Evolutionary conservation across 805 yeast genomes (phyloP).

Genomic region (Tetrapisispora nanseiensis): DNA sequence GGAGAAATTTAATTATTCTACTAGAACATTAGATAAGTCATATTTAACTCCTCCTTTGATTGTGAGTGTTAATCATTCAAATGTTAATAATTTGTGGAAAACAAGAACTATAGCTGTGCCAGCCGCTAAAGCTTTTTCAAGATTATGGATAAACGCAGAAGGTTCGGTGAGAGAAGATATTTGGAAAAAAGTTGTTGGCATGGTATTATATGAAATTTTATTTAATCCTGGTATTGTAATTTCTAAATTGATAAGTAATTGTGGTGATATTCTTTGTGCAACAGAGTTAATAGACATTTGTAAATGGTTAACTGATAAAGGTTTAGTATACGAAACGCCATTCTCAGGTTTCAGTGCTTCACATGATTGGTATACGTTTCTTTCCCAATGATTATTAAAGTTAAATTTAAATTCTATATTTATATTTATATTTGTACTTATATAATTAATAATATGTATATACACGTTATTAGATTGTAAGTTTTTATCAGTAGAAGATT

Average conservation of each 20-base stretch:
- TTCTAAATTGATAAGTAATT: slow-evolving; percentile 12
- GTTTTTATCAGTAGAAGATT: no score
- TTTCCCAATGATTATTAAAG: slow-evolving; percentile 4
- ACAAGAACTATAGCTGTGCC: slow-evolving; percentile 38
- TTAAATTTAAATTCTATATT: no score
- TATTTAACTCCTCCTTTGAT: slow-evolving; percentile 54
- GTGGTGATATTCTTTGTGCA: slow-evolving; percentile 27
- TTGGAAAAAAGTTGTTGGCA: slow-evolving; percentile 50
- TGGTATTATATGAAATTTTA: slow-evolving; percentile 37
- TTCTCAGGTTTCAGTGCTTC: slow-evolving; percentile 17
- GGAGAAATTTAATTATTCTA: slow-evolving; percentile 56
- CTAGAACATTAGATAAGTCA: slow-evolving; percentile 63
- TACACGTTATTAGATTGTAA: background rate
- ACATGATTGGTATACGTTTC: slow-evolving; percentile 19
- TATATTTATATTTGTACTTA: no score
- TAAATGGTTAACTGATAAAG: slow-evolving; percentile 37
- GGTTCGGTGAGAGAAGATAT: slow-evolving; percentile 49
- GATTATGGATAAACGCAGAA: slow-evolving; percentile 59
- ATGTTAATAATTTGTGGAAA: slow-evolving; percentile 4
- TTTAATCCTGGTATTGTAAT: slow-evolving; percentile 46
- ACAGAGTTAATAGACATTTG: slow-evolving; percentile 33
- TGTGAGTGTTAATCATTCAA: slow-evolving; percentile 30
- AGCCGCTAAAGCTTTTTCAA: slow-evolving; percentile 49
- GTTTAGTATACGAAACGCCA: slow-evolving; percentile 8
- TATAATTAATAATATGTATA: no score